A percentile compares a stretch with the other conserved stretches of the same genome.
Evolutionary conservation across 176 grass and related monocot genomes (phyloP).

Genomic region (Alopecurus myosuroides): DNA sequence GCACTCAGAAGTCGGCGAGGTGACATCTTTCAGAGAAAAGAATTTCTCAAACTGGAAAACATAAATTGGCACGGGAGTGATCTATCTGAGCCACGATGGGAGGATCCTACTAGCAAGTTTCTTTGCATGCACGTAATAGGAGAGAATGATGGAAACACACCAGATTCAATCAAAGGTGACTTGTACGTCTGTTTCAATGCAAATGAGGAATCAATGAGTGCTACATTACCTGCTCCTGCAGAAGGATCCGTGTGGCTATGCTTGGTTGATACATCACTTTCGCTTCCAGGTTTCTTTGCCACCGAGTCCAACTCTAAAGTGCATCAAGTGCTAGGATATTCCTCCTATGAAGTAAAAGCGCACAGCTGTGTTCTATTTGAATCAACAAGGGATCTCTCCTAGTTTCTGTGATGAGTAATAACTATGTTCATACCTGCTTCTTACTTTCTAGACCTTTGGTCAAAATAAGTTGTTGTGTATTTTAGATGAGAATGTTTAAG

Average conservation of each 20-base stretch:
- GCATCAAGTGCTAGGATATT: constrained; percentile 40
- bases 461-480: neutral
- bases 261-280: constrained; percentile 90
- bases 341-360: constrained; percentile 64
- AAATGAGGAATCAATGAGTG: constrained; percentile 18
- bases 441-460: neutral
- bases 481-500: constrained; percentile 26
- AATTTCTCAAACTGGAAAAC: constrained; percentile 86
- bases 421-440: constrained; percentile 10
- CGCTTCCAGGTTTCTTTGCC: constrained; percentile 80
- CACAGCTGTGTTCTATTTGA: constrained; percentile 90
- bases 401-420: constrained; percentile 18
- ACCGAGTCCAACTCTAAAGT: constrained; percentile 33
- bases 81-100: constrained; percentile 65
- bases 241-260: constrained; percentile 72
- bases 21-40: constrained; percentile 71
- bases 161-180: constrained; percentile 41
- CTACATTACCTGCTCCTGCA: constrained; percentile 50
- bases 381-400: constrained; percentile 40
- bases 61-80: constrained; percentile 73
- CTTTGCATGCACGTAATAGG: constrained; percentile 62
- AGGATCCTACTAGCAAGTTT: constrained; percentile 57
- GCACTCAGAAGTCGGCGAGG: constrained; percentile 50
- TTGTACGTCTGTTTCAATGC: constrained; percentile 87
- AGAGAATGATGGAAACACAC: constrained; percentile 24